These are phyloP conservation scores for Dioscorea alata DNA, from an alignment of 106 monocot genomes.

Conservation along the genomic window DNA sequence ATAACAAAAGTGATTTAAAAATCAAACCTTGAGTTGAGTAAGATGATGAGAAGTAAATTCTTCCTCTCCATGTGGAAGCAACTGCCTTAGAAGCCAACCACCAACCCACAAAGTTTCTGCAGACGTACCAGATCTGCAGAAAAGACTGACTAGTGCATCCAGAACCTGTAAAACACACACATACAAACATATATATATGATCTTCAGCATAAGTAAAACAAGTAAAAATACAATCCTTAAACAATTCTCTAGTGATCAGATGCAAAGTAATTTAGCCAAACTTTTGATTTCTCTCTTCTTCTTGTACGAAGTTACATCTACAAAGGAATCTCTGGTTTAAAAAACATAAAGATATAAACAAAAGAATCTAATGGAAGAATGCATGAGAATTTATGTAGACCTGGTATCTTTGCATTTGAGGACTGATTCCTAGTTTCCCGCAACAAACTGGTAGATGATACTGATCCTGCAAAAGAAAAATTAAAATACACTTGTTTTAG, in stretches of 20 bases:
- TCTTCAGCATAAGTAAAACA: no score
- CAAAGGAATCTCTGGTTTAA: no score
- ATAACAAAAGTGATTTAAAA: no score
- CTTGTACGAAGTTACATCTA: no score
- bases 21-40: slow-evolving; percentile 51
- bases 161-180: slow-evolving; percentile 58
- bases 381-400: slow-evolving; percentile 15
- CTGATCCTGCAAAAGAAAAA: slow-evolving; percentile 35
- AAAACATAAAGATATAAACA: no score
- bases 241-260: no score
- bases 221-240: no score
- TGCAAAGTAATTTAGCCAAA: no score
- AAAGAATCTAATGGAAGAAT: no score
- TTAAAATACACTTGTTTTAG: no score
- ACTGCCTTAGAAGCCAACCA: slow-evolving; percentile 92
- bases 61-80: slow-evolving; percentile 78
- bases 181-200: not conserved
- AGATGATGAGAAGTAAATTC: slow-evolving; percentile 68
- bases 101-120: slow-evolving; percentile 82
- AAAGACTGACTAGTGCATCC: slow-evolving; percentile 76
- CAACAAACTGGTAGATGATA: slow-evolving; percentile 35
- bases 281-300: no score
- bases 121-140: slow-evolving; percentile 74
- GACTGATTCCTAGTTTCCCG: slow-evolving; percentile 29
- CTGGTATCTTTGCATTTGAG: slow-evolving; percentile 65